Base-by-base conservation (phyloP, 208 protist genomes). In the Leishmania major region DNA sequence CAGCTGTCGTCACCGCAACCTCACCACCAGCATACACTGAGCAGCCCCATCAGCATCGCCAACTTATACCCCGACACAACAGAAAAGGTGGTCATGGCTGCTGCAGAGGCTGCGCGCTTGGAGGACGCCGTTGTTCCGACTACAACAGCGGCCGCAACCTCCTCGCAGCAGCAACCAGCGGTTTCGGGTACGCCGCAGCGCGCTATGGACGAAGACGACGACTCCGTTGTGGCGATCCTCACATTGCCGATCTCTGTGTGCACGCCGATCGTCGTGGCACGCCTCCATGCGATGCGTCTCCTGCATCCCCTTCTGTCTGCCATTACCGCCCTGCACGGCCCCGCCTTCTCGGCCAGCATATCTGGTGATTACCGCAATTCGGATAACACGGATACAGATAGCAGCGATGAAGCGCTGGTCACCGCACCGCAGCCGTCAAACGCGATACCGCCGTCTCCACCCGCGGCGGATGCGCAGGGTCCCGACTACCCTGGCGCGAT, bases 301-400 rank as follows among this genome's bases (percentile, higher is more conserved):
- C 78, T 86, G 74, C 83, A 86, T 47, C 83, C 83, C 47, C 83
- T 86, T 11, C 78, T 86, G n/a, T 74, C 57, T 45, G 77, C 82
- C 77, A 55, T 85, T 5, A 64, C 83, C 25, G 62, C 60, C 43
- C 40, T 59, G 22, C 31, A 51, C 78, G 51, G 11, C 78, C 70
- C 70, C 3, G 31, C 17, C 62, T n/a, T 49, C 25, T 60, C 77
- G 4, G 60, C 59, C 13, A 75, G n/a, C 57, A 66, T 19, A 2
- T 47, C 51, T 10, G 49, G 37, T 19, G 73, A 77, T 28, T 11
- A 25, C 53, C 51, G 17, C 73, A 4, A 13, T 59, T 35, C 57
- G 5, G 81, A 84, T 31, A 76, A 78, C 51, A 77, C 62, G 0
- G 82, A 85, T n/a, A 43, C 1, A 0, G 76, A 79, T 15, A 73